Base-by-base conservation (phyloP, 768 basidiomycete genomes). In the Russula sp. region DNA sequence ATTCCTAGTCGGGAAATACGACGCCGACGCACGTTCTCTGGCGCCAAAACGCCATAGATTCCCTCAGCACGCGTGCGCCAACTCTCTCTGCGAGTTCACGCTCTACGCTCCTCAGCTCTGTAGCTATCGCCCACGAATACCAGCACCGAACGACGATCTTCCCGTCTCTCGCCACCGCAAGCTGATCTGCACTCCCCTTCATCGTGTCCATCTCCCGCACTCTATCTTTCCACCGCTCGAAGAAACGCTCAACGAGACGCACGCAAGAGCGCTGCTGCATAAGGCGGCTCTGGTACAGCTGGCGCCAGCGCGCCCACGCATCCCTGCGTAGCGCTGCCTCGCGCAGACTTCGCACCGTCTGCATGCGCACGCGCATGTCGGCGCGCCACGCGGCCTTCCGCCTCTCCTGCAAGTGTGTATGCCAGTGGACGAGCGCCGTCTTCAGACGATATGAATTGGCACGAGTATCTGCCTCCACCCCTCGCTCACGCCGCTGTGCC, bases 311-410 rank as follows among this genome's bases (percentile, higher is more conserved):
- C 45, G 70, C 75, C 84, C 86, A 88, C 8, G 80, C 79, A 65
- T 84, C 81, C 66, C 75, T 81, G 67, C 77, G 71, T 48, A 88
- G 69, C 66, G 79, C 78, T 6, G 67, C 60, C 34, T 88, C 85
- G 59, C 78, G 78, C 61, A 75, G 83, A 61, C 81, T 81, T 65
- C 81, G 82, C 38, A 87, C 74, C 11, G 72, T 70, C 68, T 81
- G 83, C 83, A 90, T 89, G 69, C 81, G 86, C 64, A 74, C 67
- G 34, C 87, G 85, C 87, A 90, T 90, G 54, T 81, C 85, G 51
- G 81, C 74, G 35, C 84, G 80, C 86, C 86, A 88, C 59, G 77
- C 76, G 25, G 75, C 69, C 67, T 85, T 83, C 67, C 79, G 76
- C 67, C 77, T 83, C 67, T 83, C 78, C 64, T 78, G 81, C 5